A percentile compares a stretch with the other conserved stretches of the same genome.
Conservation (phyloP, 805 yeast species). For the Wickerhamomyces chambardii region DNA sequence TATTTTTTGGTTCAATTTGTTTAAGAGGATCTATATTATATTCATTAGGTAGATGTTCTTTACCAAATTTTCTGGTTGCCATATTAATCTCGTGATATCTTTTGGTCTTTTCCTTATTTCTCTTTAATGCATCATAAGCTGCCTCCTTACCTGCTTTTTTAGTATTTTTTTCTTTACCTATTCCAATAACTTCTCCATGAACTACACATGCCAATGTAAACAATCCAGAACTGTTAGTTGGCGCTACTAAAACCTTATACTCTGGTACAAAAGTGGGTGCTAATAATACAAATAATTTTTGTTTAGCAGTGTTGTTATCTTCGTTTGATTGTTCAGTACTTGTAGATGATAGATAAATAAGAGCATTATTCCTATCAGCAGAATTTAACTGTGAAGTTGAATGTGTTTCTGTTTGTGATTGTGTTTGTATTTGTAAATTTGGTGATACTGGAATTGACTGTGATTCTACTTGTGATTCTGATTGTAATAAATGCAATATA, state of each 20-base stretch:
- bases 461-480: too few species aligned
- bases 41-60: neutral
- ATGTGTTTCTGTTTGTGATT: too few species aligned
- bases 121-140: constrained; percentile 64
- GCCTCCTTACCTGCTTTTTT: constrained; percentile 76
- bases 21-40: neutral
- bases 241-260: constrained; percentile 33
- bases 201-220: constrained; percentile 54
- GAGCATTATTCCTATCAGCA: too few species aligned
- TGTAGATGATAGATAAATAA: too few species aligned
- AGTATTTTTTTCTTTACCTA: constrained; percentile 54
- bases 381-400: too few species aligned
- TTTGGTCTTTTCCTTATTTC: constrained; percentile 38
- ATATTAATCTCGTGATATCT: constrained; percentile 31
- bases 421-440: too few species aligned
- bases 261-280: constrained; percentile 44
- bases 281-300: constrained; percentile 54
- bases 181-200: constrained; percentile 53
- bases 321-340: too few species aligned
- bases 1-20: too few species aligned
- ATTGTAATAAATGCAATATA: too few species aligned
- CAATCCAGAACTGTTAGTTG: constrained; percentile 28
- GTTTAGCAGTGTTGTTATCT: constrained; percentile 49
- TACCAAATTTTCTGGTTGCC: constrained; percentile 18
- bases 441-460: too few species aligned